Percentiles rank a stretch among this genome's conserved stretches.
phyloP scores from a whole-genome alignment of 2,329 filamentous ascomycete species.

The Colletotrichum orchidophilum region DNA sequence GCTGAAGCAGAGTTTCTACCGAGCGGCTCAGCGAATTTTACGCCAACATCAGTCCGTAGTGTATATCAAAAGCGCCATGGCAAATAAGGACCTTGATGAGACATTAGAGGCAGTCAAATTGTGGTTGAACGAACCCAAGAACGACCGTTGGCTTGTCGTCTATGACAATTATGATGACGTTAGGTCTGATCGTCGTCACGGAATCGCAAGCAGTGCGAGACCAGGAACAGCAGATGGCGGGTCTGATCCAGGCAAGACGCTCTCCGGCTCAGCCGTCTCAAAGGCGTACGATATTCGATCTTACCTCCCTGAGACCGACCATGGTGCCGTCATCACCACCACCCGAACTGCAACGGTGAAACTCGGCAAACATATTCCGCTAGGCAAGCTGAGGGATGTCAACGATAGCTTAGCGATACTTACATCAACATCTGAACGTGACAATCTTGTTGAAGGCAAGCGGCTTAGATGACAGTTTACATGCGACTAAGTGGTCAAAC shows the following conservation, averaged over 20 bases:
- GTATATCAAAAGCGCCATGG: constrained; percentile 37
- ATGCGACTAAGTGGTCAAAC: background rate
- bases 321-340: constrained; percentile 54
- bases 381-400: constrained; percentile 44
- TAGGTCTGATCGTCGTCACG: constrained; percentile 34
- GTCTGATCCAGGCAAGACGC: background rate
- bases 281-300: constrained; percentile 43
- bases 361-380: constrained; percentile 42
- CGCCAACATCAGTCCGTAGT: constrained; percentile 37
- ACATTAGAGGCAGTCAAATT: constrained; percentile 44
- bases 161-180: constrained; percentile 55
- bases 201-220: background rate
- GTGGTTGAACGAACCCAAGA: constrained; percentile 47
- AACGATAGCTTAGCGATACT: constrained; percentile 44
- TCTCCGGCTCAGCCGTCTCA: background rate
- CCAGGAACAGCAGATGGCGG: background rate
- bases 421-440: constrained; percentile 39
- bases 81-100: constrained; percentile 39
- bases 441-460: constrained; percentile 39
- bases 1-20: constrained; percentile 46
- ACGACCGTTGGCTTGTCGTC: constrained; percentile 49
- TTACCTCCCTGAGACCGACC: constrained; percentile 44
- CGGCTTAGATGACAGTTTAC: background rate
- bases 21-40: constrained; percentile 41
- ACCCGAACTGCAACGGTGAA: constrained; percentile 46